Conservation (phyloP, 169 alveolate genomes). For the Cryptosporidium parvum region DNA sequence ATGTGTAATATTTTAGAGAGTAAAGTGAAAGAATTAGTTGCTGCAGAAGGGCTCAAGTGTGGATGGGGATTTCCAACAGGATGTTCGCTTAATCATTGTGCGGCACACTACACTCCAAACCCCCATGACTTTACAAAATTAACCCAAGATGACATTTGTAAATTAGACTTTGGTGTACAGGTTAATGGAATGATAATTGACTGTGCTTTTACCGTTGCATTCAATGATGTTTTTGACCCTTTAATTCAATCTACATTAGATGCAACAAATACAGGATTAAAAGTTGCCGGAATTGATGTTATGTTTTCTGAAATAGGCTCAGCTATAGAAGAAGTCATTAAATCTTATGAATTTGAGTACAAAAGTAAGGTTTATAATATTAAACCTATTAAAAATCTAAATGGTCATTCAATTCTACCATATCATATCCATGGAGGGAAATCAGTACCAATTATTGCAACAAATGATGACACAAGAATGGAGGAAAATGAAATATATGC, state of each 20-base stretch:
- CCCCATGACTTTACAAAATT: constrained; percentile 83
- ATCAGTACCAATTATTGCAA: constrained; percentile 98
- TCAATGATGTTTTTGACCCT: constrained; percentile 87
- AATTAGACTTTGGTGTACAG: constrained; percentile 99
- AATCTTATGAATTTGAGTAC: constrained; percentile 95
- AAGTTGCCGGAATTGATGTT: constrained; percentile 99
- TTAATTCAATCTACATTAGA: constrained; percentile 96
- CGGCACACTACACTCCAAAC: constrained; percentile 99
- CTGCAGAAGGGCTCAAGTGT: constrained; percentile 94
- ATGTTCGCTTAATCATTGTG: constrained; percentile 94
- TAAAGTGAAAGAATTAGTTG: constrained; percentile 94
- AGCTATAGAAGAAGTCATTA: constrained; percentile 98
- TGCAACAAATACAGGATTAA: constrained; percentile 99
- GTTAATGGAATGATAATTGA: constrained; percentile 99
- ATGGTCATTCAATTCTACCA: constrained; percentile 98
- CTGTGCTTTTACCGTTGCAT: constrained; percentile 99
- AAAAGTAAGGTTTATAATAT: constrained; percentile 93
- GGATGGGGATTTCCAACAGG: constrained; percentile 99
- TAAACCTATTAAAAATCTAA: constrained; percentile 95
- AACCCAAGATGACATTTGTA: constrained; percentile 95
- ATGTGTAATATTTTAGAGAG: constrained; percentile 95
- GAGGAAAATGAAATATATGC: constrained; percentile 99
- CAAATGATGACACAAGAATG: constrained; percentile 93
- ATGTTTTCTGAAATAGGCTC: constrained; percentile 97
- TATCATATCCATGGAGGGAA: constrained; percentile 98